Evolutionary conservation across 345 rosid genomes (phyloP), one percentile per base, ranked within the genome.

Genomic region (Pistacia vera): DNA sequence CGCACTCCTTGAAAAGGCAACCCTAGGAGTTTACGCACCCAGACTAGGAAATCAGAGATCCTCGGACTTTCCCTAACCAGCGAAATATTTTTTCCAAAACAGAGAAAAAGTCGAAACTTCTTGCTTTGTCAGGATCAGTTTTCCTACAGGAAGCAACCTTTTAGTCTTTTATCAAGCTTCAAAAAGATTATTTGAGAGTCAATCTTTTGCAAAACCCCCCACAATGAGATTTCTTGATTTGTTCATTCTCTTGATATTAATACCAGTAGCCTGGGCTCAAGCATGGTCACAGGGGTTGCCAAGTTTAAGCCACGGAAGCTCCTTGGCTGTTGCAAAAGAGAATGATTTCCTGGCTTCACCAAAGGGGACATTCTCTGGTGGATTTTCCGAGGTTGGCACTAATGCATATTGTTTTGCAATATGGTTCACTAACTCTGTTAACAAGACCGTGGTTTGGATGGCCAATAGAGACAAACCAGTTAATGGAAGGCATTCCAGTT

Each of bases 391-490:
- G 64, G 78, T 79, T 30, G 81, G 81, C 9, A 46, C 25, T 33
- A 75, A 75, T 5, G 75, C 82, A 20, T 75, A 69, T 63, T 61
- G 74, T 58, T 80, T 33, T 46, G 66, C 83, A 52, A 80, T 80
- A 70, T 80, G 83, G 83, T 75, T 75, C 83, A 65, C 79, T 12
- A 75, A 75, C 52, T 75, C 73, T 18, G 54, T 35, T 30, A 30
- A 30, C 33, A 30, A 30, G 33, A 30, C 33, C 33, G 33, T 30
- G 33, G 33, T 30, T 30, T 30, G 33, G 33, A 30, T 30, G 33
- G 33, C 2, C 2, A 30, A 30, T 3, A 30, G 33, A 30, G 33
- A 30, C 33, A 30, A 2, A 0, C 33, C 33, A 30, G 33, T 30
- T 30, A 30, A 30, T 30, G 33, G 33, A 30, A 30, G 33, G 33